Conservation (phyloP, 2,329 filamentous ascomycete genomes). For the Aspergillus ochraceus region DNA sequence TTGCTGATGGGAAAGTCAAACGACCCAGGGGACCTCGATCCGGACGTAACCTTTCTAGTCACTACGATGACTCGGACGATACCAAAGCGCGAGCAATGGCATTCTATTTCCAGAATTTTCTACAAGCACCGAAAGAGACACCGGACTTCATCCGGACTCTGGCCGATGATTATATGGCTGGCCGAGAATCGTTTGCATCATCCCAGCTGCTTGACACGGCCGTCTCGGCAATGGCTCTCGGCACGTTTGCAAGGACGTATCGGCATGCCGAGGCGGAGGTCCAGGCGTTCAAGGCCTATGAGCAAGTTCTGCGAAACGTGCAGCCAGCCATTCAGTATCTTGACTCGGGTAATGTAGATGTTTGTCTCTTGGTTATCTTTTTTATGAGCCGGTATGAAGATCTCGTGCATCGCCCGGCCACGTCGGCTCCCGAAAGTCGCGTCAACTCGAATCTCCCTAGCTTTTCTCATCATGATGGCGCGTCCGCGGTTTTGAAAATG, state of each 20-base stretch:
- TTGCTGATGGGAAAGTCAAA: neutral
- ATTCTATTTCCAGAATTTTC: neutral
- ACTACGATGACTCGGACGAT: neutral
- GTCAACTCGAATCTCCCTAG: neutral
- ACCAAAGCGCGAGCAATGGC: neutral
- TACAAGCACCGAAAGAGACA: neutral
- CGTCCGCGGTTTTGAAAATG: neutral
- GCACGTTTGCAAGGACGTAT: neutral
- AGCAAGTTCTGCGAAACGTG: neutral
- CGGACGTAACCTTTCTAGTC: neutral
- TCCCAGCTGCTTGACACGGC: neutral
- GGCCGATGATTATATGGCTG: neutral
- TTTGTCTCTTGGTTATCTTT: neutral
- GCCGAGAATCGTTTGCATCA: neutral
- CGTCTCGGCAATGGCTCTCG: neutral
- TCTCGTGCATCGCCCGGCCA: neutral
- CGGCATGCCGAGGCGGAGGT: neutral
- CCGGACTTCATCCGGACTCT: neutral
- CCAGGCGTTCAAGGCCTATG: neutral
- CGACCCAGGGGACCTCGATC: neutral
- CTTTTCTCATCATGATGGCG: neutral
- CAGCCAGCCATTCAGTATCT: neutral
- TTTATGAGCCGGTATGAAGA: neutral
- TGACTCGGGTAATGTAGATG: neutral
- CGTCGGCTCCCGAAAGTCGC: neutral